Percentiles rank a stretch among this genome's conserved stretches.
phyloP scores from a whole-genome alignment of 2,329 filamentous ascomycete genomes.

The Botryotinia calthae region DNA sequence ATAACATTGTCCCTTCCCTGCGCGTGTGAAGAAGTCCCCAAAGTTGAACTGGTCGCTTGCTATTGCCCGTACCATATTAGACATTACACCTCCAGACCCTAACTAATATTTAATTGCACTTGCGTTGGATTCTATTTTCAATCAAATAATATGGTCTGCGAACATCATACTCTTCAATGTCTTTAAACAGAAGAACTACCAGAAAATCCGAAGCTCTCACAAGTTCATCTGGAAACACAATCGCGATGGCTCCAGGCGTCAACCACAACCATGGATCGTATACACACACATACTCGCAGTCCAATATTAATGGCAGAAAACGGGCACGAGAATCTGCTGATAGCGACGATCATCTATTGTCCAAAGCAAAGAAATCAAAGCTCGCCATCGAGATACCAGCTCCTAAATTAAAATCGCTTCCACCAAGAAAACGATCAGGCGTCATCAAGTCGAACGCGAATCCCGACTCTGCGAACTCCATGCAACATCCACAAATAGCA shows the following conservation, averaged over 20 bases:
- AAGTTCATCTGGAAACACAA: slow-evolving; percentile 9
- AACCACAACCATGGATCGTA: slow-evolving; percentile 8
- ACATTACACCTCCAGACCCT: slow-evolving; percentile 6
- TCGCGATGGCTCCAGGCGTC: slow-evolving; percentile 25
- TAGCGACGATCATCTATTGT: slow-evolving; percentile 44
- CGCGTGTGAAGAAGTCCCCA: slow-evolving; percentile 7
- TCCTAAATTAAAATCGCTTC: slow-evolving; percentile 32
- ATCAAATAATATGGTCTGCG: slow-evolving; percentile 16
- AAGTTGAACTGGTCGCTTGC: slow-evolving; percentile 19
- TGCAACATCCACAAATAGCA: slow-evolving; percentile 23
- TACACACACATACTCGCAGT: slow-evolving; percentile 19
- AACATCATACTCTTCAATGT: slow-evolving; percentile 10
- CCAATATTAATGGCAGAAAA: slow-evolving; percentile 46
- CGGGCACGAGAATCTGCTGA: slow-evolving; percentile 48
- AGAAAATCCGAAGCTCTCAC: slow-evolving; percentile 18
- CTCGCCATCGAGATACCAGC: slow-evolving; percentile 53
- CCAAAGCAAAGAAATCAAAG: slow-evolving; percentile 50
- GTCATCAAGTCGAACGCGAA: slow-evolving; percentile 31
- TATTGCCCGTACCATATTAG: neutral
- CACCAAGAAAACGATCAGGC: slow-evolving; percentile 27
- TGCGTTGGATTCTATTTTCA: neutral
- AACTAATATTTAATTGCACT: neutral
- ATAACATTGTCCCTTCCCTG: slow-evolving; percentile 16
- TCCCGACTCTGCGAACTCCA: slow-evolving; percentile 26
- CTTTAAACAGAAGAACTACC: slow-evolving; percentile 18